Percentiles rank a stretch among this genome's conserved stretches.
These are phyloP conservation scores for Nothopassalora personata DNA, from an alignment of 2,329 filamentous ascomycete species.

Conservation along the genomic window DNA sequence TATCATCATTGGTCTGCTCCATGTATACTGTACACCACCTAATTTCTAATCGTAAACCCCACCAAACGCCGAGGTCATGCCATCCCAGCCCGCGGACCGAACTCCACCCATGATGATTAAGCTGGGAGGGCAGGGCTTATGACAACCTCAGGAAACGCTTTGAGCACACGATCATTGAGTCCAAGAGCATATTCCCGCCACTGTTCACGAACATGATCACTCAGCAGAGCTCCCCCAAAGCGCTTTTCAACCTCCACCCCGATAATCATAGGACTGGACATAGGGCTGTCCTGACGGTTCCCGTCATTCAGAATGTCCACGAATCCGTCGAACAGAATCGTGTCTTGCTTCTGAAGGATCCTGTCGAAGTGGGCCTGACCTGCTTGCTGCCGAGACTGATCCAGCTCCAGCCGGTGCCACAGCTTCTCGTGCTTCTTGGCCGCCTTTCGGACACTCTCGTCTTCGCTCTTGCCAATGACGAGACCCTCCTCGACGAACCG, in stretches of 20 bases:
- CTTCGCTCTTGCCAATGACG: conserved; percentile 28
- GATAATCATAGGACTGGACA: background rate
- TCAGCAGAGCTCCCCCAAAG: background rate
- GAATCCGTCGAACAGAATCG: conserved; percentile 5
- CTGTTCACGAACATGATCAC: background rate
- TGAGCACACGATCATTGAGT: background rate
- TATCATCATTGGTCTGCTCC: no score
- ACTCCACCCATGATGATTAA: background rate
- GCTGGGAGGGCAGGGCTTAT: background rate
- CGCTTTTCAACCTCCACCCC: background rate
- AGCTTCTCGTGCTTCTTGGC: conserved; percentile 30
- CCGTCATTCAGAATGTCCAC: conserved; percentile 5
- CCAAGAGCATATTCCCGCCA: background rate
- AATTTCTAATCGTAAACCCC: background rate
- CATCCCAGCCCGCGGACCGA: background rate
- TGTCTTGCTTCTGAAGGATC: conserved; percentile 5
- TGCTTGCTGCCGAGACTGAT: background rate
- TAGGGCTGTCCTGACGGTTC: background rate
- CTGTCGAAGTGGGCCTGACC: conserved; percentile 1
- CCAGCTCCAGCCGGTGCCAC: conserved; percentile 28
- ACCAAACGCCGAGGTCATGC: background rate
- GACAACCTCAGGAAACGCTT: background rate
- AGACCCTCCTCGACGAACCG: conserved; percentile 34
- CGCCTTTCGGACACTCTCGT: conserved; percentile 20
- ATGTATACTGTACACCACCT: no score